phyloP scores from a whole-genome alignment of 805 yeast species.

The Peterozyma xylosa region DNA sequence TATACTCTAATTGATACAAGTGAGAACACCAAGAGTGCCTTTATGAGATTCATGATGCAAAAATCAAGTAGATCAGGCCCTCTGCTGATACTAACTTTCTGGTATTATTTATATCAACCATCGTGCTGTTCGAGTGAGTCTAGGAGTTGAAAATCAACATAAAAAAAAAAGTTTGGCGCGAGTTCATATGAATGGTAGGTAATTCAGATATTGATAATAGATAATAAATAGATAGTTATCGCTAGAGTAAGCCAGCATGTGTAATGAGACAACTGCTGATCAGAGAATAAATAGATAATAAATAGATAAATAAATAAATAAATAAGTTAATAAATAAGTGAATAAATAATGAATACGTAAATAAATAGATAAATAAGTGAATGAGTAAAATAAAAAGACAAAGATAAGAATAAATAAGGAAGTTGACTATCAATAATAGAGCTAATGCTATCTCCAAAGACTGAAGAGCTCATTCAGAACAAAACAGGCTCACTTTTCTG shows the following conservation, averaged over 20 bases:
- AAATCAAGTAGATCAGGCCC: not conserved
- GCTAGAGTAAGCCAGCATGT: too few relatives aligned
- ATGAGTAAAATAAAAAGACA: too few relatives aligned
- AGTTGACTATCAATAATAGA: too few relatives aligned
- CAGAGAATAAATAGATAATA: conserved; percentile 2
- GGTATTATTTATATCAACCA: too few relatives aligned
- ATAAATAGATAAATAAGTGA: conserved; percentile 3
- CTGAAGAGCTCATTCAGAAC: too few relatives aligned
- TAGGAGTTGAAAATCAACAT: too few relatives aligned
- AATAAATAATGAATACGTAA: not conserved
- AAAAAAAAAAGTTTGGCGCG: too few relatives aligned
- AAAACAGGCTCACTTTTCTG: not conserved
- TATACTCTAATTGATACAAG: conserved; percentile 22
- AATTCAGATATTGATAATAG: not conserved
- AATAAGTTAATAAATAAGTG: conserved; percentile 5
- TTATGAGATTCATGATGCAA: not conserved
- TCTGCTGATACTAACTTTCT: not conserved
- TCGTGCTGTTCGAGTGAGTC: not conserved
- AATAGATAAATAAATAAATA: conserved; percentile 2
- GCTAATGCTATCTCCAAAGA: not conserved
- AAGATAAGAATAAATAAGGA: too few relatives aligned
- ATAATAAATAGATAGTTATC: conserved; percentile 2
- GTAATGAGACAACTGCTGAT: conserved; percentile 1
- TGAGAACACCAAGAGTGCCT: conserved; percentile 11
- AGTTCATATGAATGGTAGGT: not conserved